Base-by-base conservation (phyloP, 345 rosid species). In the Salix exigua region DNA sequence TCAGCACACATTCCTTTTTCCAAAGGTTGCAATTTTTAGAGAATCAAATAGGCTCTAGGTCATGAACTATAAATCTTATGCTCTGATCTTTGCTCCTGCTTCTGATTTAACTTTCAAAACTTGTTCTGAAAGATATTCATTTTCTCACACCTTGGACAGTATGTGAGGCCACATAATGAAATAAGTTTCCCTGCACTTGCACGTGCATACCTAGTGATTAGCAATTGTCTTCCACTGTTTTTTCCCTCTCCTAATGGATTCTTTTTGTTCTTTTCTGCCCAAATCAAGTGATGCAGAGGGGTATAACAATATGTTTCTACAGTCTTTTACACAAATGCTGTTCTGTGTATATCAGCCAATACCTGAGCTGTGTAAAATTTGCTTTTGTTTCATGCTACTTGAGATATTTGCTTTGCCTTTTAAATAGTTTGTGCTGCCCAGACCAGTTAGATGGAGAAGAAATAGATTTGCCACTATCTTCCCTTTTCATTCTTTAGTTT, bases 341-440 rank as follows among this genome's bases (percentile, higher is more conserved):
- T 7, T 37, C 35, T 58, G 13, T 38, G 1, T 13, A 18, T 61
- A 38, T n/a, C 35, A 7, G 21, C 17, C 11, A 26, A 46, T 2
- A 23, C 14, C 48, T 68, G 23, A 35, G 50, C 33, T 37, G 28
- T 48, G 73, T 46, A 51, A 51, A 40, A 2, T 30, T 38, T 26
- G 37, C 28, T 55, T 67, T 64, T 66, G 30, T 18, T 53, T 38
- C 26, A 35, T 51, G 77, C 18, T 16, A 21, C 48, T 19, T 19
- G 6, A 50, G 25, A 63, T 46, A 66, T 11, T 21, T 66, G 38
- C 35, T 62, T 26, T 30, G 38, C 40, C 28, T 21, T 65, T 35
- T 74, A 73, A 74, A 67, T 7, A 33, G 71, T 28, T 18, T 75
- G 58, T 61, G 26, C 50, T 50, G 28, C 13, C 40, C 18, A 68